Conservation (phyloP, 306 rosid genomes). For the Trichosanthes truncata region DNA sequence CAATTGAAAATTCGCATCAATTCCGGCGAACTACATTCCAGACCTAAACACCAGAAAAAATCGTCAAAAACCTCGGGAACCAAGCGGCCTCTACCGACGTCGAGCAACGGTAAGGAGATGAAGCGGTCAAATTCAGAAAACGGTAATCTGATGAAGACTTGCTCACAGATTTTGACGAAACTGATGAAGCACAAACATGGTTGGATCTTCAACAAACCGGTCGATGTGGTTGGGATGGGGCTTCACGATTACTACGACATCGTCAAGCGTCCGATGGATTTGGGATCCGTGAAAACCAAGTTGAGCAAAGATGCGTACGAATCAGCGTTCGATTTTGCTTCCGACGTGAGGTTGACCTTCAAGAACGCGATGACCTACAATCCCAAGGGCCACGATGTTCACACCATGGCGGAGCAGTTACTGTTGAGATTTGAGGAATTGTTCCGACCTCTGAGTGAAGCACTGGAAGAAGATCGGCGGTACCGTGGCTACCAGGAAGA, state of each 20-base stretch:
- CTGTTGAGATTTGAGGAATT: constrained; percentile 58
- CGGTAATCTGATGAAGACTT: constrained; percentile 46
- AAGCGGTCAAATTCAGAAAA: constrained; percentile 53
- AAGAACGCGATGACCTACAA: constrained; percentile 74
- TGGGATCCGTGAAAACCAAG: constrained; percentile 62
- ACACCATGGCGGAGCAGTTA: constrained; percentile 50
- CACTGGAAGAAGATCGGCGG: constrained; percentile 24
- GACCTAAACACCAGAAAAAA: constrained; percentile 26
- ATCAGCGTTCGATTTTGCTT: constrained; percentile 49
- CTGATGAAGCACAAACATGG: constrained; percentile 69
- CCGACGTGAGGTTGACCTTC: constrained; percentile 69
- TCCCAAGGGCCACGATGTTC: constrained; percentile 71
- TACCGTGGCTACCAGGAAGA: constrained; percentile 44
- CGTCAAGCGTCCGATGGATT: constrained; percentile 89
- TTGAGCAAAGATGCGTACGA: constrained; percentile 35
- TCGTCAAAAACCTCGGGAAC: constrained; percentile 43
- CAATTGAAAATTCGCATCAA: constrained; percentile 47
- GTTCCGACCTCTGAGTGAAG: constrained; percentile 40
- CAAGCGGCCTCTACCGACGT: constrained; percentile 50
- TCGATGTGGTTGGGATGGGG: constrained; percentile 45
- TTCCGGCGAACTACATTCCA: constrained; percentile 30
- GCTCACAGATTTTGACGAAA: constrained; percentile 57
- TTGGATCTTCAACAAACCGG: constrained; percentile 77
- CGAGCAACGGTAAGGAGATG: constrained; percentile 22
- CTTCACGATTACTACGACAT: constrained; percentile 86